Evolutionary conservation across 371 early-diverging fungal species (phyloP).

Genomic region (Saksenaea oblongispora): DNA sequence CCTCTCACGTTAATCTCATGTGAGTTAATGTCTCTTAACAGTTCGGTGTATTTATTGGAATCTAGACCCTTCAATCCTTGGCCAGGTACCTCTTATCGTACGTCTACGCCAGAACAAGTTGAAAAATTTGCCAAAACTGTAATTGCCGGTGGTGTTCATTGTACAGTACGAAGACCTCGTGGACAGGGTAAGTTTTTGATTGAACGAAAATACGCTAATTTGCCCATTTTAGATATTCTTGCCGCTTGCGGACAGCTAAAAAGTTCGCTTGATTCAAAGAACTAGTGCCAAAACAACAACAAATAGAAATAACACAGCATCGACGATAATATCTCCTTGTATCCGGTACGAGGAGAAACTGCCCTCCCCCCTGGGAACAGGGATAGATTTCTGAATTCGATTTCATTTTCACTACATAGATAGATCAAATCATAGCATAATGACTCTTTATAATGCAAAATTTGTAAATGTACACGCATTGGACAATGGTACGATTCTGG

Average conservation of each 20-base stretch:
- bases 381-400: not conserved
- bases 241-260: constrained; percentile 79
- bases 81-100: constrained; percentile 70
- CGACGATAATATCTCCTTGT: not conserved
- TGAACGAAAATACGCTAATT: not conserved
- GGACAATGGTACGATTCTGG: too few relatives aligned
- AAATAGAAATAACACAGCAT: not conserved
- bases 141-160: constrained; percentile 45
- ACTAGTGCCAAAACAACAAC: not conserved
- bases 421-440: not conserved
- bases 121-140: constrained; percentile 54
- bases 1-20: constrained; percentile 87
- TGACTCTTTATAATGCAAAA: too few relatives aligned
- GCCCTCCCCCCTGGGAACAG: not conserved
- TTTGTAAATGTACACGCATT: too few relatives aligned
- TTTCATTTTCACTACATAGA: not conserved
- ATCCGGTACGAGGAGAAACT: not conserved
- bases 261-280: constrained; percentile 28
- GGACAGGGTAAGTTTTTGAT: constrained; percentile 49
- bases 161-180: constrained; percentile 59
- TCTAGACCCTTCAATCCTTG: constrained; percentile 79
- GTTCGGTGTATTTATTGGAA: not conserved
- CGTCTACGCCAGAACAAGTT: constrained; percentile 52
- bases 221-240: constrained; percentile 58
- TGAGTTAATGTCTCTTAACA: constrained; percentile 24